Base-by-base conservation (phyloP, 75 land plant genomes). In the Sequoiadendron giganteum region DNA sequence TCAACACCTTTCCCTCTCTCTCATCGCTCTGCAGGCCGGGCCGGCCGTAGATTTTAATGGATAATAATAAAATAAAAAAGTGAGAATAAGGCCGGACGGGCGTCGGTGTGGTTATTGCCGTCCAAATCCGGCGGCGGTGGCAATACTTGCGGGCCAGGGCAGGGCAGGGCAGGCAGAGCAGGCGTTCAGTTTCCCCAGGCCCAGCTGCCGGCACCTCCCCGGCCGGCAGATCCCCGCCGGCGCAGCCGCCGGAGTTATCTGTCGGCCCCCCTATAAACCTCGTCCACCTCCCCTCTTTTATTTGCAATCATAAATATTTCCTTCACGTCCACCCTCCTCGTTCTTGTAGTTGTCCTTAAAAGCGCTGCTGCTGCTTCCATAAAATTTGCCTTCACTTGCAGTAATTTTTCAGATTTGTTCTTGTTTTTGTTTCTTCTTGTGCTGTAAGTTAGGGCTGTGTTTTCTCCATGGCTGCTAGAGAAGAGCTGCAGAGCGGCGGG, bases 91-190 rank as follows among this genome's bases (percentile, higher is more conserved):
- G 38, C 13, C 3, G n/a, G 75, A 70, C 25, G 47, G 42, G 42
- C 84, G 84, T 82, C 52, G 84, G 84, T 82, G 52, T 36, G 52
- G 49, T 28, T 49, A 45, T 82, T 82, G 84, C 47, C 84, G 84
- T 82, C 84, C 84, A 82, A 82, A 82, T 82, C 84, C 84, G 84
- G 84, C 84, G 84, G 84, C 84, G 84, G 84, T 82, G 84, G 84
- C 32, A 21, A n/a, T 47, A 82, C 34, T n/a, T 11, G 54, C 52
- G 84, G 48, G 84, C 48, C 83, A 79, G 83, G 21, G 48, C 83
- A 36, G 38, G 38, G 38, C 38, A 47, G 48, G 47, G 84, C 52
- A n/a, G 47, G 84, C 52, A n/a, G 48, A 25, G 84, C 84, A 82
- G 48, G 32, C 52, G 84, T 30, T 45, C 84, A 82, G 84, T 82